Evolutionary conservation across 2,329 filamentous ascomycete genomes (phyloP).

Genomic region (Cordyceps farinosa): DNA sequence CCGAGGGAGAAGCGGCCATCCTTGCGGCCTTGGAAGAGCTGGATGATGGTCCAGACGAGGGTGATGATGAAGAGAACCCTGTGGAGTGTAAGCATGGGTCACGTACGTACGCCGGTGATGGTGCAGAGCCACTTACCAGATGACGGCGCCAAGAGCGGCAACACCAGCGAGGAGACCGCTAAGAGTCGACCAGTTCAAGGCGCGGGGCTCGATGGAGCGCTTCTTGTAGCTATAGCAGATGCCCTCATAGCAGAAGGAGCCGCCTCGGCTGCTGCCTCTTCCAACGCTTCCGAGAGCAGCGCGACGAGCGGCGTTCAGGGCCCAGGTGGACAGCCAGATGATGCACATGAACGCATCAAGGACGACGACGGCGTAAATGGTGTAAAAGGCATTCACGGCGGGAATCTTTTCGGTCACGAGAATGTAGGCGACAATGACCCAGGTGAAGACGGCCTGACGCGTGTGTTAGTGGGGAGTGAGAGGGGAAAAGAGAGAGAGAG

Average conservation of each 20-base stretch:
- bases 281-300: not conserved
- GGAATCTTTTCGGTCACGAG: conserved; percentile 40
- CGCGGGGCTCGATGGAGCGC: conserved; percentile 11
- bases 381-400: conserved; percentile 35
- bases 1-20: conserved; percentile 31
- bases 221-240: conserved; percentile 11
- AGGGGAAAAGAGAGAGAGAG: not conserved
- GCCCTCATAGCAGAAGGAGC: conserved; percentile 24
- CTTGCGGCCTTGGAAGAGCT: conserved; percentile 37
- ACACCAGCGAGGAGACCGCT: conserved; percentile 32
- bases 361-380: conserved; percentile 42
- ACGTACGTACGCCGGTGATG: too few relatives aligned
- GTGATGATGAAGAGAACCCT: conserved; percentile 39
- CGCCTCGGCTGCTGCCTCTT: not conserved
- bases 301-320: conserved; percentile 14
- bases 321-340: conserved; percentile 45
- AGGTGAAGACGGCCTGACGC: conserved; percentile 42
- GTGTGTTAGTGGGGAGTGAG: conserved; percentile 15
- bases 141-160: conserved; percentile 42
- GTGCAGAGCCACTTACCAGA: conserved; percentile 33
- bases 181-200: not conserved
- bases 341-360: conserved; percentile 43
- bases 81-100: not conserved
- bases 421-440: conserved; percentile 41
- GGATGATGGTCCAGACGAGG: conserved; percentile 35